Percentiles rank a stretch among this genome's conserved stretches.
Conservation (phyloP, 2,329 filamentous ascomycete species). For the Colletotrichum lini region DNA sequence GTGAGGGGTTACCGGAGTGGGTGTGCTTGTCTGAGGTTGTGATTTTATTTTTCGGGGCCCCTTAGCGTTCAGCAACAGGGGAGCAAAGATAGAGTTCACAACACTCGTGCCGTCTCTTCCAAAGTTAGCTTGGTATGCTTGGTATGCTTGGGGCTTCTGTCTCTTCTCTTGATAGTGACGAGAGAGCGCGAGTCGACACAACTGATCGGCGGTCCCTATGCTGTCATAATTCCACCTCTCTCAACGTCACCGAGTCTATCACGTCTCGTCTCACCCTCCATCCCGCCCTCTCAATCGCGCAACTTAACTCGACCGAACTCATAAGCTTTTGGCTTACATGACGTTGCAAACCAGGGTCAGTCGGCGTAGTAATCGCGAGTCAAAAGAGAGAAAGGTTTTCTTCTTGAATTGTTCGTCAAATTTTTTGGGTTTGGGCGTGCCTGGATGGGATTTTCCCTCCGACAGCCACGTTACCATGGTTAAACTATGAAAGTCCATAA, state of each 20-base stretch:
- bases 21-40: constrained; percentile 28
- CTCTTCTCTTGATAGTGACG: not conserved
- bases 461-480: constrained; percentile 23
- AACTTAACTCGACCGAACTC: constrained; percentile 9
- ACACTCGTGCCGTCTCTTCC: constrained; percentile 16
- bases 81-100: constrained; percentile 13
- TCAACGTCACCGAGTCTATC: not conserved
- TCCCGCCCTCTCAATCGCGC: not conserved
- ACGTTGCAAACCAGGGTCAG: not conserved
- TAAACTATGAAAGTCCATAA: constrained; percentile 25
- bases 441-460: not conserved
- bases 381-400: not conserved
- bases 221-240: constrained; percentile 2
- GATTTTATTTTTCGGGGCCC: not conserved
- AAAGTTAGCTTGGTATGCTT: constrained; percentile 11
- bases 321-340: not conserved
- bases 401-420: constrained; percentile 1
- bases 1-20: constrained; percentile 1
- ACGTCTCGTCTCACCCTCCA: not conserved
- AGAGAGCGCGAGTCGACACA: constrained; percentile 8
- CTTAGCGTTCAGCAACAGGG: constrained; percentile 1
- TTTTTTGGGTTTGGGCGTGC: constrained; percentile 15
- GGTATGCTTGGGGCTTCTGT: constrained; percentile 1
- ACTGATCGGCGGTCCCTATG: constrained; percentile 5
- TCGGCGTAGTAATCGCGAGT: not conserved